These are phyloP conservation scores for Gonapodya sp. DNA, from an alignment of 192 early-diverging fungal species.

Conservation along the genomic window DNA sequence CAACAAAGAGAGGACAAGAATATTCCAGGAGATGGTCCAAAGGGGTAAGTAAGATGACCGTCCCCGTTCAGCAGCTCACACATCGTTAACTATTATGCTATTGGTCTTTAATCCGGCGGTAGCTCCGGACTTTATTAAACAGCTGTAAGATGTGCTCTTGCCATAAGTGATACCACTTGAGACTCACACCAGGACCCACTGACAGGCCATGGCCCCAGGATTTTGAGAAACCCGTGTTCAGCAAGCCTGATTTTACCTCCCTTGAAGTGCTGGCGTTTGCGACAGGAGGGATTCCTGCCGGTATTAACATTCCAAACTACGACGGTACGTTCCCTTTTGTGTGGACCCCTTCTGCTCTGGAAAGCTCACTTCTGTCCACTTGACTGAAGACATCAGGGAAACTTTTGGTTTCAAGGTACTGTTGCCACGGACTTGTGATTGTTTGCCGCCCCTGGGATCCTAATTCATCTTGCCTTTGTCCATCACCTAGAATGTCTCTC, in stretches of 20 bases:
- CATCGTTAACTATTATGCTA: too few species aligned
- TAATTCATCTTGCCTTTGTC: not conserved
- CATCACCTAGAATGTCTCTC: constrained; percentile 38
- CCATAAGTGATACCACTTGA: not conserved
- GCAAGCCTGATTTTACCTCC: constrained; percentile 43
- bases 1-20: constrained; percentile 46
- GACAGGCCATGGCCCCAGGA: constrained; percentile 33
- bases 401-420: constrained; percentile 32
- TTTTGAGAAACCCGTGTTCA: constrained; percentile 34
- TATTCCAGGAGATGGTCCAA: constrained; percentile 46
- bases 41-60: constrained; percentile 23
- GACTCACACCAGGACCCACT: not conserved
- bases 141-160: not conserved
- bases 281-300: constrained; percentile 34
- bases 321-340: constrained; percentile 10
- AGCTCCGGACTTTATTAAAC: not conserved
- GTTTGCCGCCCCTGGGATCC: too few species aligned
- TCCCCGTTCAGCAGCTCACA: not conserved
- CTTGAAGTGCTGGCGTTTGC: constrained; percentile 49
- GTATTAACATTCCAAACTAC: constrained; percentile 40
- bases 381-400: constrained; percentile 23
- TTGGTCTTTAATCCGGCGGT: not conserved
- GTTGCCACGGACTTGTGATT: too few species aligned
- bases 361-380: too few species aligned
- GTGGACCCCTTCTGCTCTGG: not conserved